Evolutionary conservation across 805 yeast genomes (phyloP).

Genomic region (Clavispora carvajalis): DNA sequence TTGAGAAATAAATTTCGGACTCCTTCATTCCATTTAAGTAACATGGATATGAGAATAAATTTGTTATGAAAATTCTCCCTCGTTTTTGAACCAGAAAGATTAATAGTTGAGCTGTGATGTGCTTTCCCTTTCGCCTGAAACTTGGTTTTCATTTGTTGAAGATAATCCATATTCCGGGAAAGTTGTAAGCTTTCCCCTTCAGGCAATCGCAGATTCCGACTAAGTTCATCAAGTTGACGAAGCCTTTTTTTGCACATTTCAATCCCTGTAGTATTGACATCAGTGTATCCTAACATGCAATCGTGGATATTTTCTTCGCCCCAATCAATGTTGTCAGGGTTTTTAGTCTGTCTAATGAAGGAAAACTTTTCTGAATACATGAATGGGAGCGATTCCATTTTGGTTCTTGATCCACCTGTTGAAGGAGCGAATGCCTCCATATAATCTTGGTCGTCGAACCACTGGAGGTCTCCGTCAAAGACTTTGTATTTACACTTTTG

Average conservation of each 20-base stretch:
- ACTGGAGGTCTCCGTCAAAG: slow-evolving; percentile 50
- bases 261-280: slow-evolving; percentile 25
- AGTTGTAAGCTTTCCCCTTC: background rate
- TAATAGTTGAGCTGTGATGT: slow-evolving; percentile 5
- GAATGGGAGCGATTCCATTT: slow-evolving; percentile 53
- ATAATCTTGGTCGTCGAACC: slow-evolving; percentile 63
- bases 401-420: slow-evolving; percentile 30
- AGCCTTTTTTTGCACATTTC: slow-evolving; percentile 24
- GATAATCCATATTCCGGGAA: background rate
- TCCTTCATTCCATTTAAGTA: slow-evolving; percentile 37
- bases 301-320: slow-evolving; percentile 27
- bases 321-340: slow-evolving; percentile 6
- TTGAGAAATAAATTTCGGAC: slow-evolving; percentile 30
- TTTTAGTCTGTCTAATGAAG: slow-evolving; percentile 57
- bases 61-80: slow-evolving; percentile 29
- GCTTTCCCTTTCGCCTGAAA: slow-evolving; percentile 8
- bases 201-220: background rate
- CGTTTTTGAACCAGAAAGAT: slow-evolving; percentile 1
- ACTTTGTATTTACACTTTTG: slow-evolving; percentile 21
- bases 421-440: slow-evolving; percentile 49
- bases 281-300: slow-evolving; percentile 22
- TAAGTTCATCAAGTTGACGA: slow-evolving; percentile 15
- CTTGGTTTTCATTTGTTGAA: slow-evolving; percentile 6
- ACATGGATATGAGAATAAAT: slow-evolving; percentile 34
- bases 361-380: slow-evolving; percentile 64